Conservation (phyloP, 768 basidiomycete species). For the Lactarius sp. region DNA sequence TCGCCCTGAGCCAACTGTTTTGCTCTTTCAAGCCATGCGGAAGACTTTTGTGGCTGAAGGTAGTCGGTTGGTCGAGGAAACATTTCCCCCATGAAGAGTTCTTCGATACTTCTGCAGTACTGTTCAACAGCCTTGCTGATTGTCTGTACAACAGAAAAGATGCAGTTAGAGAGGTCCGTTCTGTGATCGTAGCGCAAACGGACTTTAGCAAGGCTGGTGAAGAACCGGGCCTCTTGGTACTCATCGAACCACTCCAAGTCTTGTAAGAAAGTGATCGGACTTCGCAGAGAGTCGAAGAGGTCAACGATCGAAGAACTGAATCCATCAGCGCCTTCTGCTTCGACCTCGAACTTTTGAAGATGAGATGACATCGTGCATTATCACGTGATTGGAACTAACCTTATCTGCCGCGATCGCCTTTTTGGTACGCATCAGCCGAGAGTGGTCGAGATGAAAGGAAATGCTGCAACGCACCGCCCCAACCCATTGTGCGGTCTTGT, state of each 20-base stretch:
- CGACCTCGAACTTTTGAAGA: conserved; percentile 59
- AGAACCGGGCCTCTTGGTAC: conserved; percentile 84
- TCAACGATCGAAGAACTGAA: conserved; percentile 98
- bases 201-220: conserved; percentile 85
- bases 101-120: conserved; percentile 84
- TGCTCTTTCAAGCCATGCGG: conserved; percentile 85
- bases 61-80: conserved; percentile 78
- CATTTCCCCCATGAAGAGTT: conserved; percentile 93
- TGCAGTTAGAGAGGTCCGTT: background rate
- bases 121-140: conserved; percentile 89
- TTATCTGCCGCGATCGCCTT: conserved; percentile 77
- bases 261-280: conserved; percentile 82
- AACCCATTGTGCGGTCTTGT: conserved; percentile 92
- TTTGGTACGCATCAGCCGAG: conserved; percentile 29
- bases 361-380: background rate
- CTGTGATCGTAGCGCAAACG: conserved; percentile 15
- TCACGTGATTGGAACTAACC: conserved; percentile 36
- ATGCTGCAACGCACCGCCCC: conserved; percentile 57
- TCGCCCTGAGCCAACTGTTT: conserved; percentile 75
- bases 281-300: conserved; percentile 89
- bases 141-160: conserved; percentile 45
- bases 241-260: conserved; percentile 91
- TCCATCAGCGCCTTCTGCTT: conserved; percentile 72
- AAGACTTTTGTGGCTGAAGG: conserved; percentile 78
- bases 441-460: background rate